These are phyloP conservation scores for Globisporangium lucens DNA, from an alignment of 352 stramenopile genomes.

Conservation along the genomic window DNA sequence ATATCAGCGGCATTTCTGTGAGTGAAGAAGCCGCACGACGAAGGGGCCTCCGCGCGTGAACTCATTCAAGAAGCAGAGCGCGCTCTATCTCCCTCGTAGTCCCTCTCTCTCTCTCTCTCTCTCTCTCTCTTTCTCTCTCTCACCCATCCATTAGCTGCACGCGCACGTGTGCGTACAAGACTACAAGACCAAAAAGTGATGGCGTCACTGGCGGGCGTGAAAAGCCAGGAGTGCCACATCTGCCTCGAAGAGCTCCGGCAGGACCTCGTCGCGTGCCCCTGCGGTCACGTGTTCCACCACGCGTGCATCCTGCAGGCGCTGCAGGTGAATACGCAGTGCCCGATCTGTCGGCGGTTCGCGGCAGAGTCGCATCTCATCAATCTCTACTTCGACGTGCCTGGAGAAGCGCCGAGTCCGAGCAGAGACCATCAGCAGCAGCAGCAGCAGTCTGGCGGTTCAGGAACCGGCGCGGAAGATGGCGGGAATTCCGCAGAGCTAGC, in stretches of 20 bases:
- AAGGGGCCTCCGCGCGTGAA: background rate
- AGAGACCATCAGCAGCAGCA: background rate
- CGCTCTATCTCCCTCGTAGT: background rate
- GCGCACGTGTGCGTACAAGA: background rate
- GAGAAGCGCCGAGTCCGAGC: conserved; percentile 9
- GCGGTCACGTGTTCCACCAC: conserved; percentile 74
- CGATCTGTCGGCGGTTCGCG: conserved; percentile 59
- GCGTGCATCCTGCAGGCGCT: conserved; percentile 72
- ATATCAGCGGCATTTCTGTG: background rate
- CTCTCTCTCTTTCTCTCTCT: background rate
- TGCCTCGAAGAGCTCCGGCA: conserved; percentile 73
- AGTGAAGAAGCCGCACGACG: background rate
- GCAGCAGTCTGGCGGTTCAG: background rate
- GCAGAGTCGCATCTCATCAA: conserved; percentile 43
- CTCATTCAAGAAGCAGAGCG: background rate
- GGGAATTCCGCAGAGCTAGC: conserved; percentile 1
- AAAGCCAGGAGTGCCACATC: conserved; percentile 76
- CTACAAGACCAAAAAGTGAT: background rate
- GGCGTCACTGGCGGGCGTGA: conserved; percentile 13
- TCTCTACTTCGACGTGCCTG: conserved; percentile 66
- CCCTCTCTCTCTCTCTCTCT: background rate
- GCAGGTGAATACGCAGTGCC: conserved; percentile 66
- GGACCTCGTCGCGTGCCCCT: conserved; percentile 56
- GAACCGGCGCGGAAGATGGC: background rate
- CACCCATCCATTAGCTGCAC: too few species aligned